Base-by-base conservation (phyloP, 305 asterid species). In the Fraxinus albicans region DNA sequence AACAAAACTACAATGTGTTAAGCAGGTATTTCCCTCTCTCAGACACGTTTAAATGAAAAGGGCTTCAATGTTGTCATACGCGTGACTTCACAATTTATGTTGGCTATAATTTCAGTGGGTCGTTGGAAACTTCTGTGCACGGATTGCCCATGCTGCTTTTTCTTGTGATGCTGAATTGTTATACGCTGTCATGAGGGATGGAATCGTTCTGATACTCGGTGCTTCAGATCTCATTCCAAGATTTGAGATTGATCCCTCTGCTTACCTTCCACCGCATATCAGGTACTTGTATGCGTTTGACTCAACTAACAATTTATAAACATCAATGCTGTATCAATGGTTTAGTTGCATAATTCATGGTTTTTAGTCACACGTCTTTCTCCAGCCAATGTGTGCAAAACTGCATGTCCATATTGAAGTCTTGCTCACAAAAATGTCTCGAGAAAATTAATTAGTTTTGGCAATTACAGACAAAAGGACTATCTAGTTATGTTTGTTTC, bases 241-340 rank as follows among this genome's bases (percentile, higher is more conserved):
- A 84, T 86, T 83, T 80, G 97, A 92, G 92, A 92, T 93, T 33
- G 92, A 91, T 81, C 93, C 95, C 21, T 92, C 89, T 70, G 90
- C 93, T 23, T 93, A 92, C 86, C 90, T 93, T 69, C 89, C 95
- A 0, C 63, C 89, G 69, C 82, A 44, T 17, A 77, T 86, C 79
- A 87, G 94, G 95, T 90, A 88, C 74, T 69, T 65, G 8, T 29
- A 27, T 69, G 12, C 1, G 8, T 70, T 29, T 70, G 17, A 70
- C 40, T 13, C 76, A 29, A 31, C 76, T 25, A 33, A 6, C 38
- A 69, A 69, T 27, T 10, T 80, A 73, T 44, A 72, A 73, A 23
- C 55, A 73, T 73, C 29, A 73, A 34, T n/a, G 42, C 23, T 70
- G 40, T 70, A 70, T 70, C 76, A 70, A 70, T 33, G 4, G 12